Base-by-base conservation (phyloP, 768 basidiomycete species). In the Solioccasus polychromus region DNA sequence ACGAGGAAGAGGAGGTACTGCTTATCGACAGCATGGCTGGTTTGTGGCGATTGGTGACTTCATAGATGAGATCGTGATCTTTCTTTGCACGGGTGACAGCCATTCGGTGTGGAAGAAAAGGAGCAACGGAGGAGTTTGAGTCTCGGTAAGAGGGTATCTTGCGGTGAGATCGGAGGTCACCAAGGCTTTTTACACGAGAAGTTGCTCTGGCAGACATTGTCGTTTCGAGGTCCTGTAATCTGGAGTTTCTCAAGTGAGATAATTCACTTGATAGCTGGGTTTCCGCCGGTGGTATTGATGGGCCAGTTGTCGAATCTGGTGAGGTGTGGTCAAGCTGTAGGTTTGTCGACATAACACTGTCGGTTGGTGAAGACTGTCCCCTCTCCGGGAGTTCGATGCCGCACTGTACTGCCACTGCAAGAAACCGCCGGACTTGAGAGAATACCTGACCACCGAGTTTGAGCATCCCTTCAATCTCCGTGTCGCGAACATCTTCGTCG, bases 391-490 rank as follows among this genome's bases (percentile, higher is more conserved):
- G 69, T 45, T 82, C 77, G 30, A 90, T 62, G 17, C 87, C 88
- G 61, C 83, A 89, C 51, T 87, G 85, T 22, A 80, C 78, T 24
- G 83, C 85, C 43, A 88, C 73, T 19, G 81, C 75, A 42, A 99
- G 68, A 63, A 99, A 94, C 8, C 79, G 74, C 42, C 86, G 78
- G 12, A 95, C 85, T 59, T 80, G 83, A 19, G 79, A 81, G 55
- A 92, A 89, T 2, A 94, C 87, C 52, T 85, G 82, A 11, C 87
- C 81, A 2, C 86, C 88, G 9, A 88, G 74, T 24, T 81, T 79
- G 20, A 95, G 74, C 92, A 96, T 93, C 20, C 71, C 73, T 42
- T 84, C 78, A 12, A 86, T 78, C 58, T 90, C 86, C 19, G 69
- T 52, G 19, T 71, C 72, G 28, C 77, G 76, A 23, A 60, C 66